phyloP scores from a whole-genome alignment of 2,329 filamentous ascomycete species.

The Xylariomycetidae sp. region DNA sequence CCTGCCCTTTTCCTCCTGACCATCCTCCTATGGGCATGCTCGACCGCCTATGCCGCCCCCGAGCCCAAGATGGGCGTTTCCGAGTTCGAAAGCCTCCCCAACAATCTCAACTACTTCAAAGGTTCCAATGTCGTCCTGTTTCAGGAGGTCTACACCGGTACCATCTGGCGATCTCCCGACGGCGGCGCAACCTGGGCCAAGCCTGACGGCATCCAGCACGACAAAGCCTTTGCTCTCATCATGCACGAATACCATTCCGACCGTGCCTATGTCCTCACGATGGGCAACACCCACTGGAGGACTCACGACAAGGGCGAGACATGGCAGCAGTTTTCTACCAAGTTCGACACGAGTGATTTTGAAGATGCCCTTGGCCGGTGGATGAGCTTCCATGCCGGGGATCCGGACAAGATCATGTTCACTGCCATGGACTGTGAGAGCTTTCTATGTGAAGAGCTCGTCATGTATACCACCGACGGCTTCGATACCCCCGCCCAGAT shows the following conservation, averaged over 20 bases:
- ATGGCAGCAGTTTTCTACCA: slow-evolving; percentile 71
- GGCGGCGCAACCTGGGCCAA: slow-evolving; percentile 73
- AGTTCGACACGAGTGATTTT: slow-evolving; percentile 51
- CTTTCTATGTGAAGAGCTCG: slow-evolving; percentile 58
- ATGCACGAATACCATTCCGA: slow-evolving; percentile 76
- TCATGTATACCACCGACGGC: slow-evolving; percentile 77
- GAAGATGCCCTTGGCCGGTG: slow-evolving; percentile 37
- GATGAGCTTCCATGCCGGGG: slow-evolving; percentile 76
- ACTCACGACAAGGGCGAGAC: slow-evolving; percentile 78
- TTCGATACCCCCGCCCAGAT: slow-evolving; percentile 65
- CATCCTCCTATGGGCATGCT: slow-evolving; percentile 17
- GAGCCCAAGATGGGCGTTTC: slow-evolving; percentile 62
- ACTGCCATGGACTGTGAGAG: slow-evolving; percentile 67
- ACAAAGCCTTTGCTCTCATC: slow-evolving; percentile 57
- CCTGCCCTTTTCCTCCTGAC: slow-evolving; percentile 31
- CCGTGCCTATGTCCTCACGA: slow-evolving; percentile 76
- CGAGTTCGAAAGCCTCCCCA: slow-evolving; percentile 62
- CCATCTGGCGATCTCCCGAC: slow-evolving; percentile 73
- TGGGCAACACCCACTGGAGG: slow-evolving; percentile 68
- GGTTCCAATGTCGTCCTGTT: slow-evolving; percentile 79
- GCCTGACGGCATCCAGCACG: slow-evolving; percentile 60
- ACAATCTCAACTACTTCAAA: slow-evolving; percentile 82
- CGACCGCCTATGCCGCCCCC: slow-evolving; percentile 49
- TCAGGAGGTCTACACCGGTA: slow-evolving; percentile 59
- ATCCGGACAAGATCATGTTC: slow-evolving; percentile 82